A percentile compares a stretch with the other conserved stretches of the same genome.
These are phyloP conservation scores for Ascochyta viciae-villosae DNA, from an alignment of 2,329 filamentous ascomycete genomes.

Conservation along the genomic window DNA sequence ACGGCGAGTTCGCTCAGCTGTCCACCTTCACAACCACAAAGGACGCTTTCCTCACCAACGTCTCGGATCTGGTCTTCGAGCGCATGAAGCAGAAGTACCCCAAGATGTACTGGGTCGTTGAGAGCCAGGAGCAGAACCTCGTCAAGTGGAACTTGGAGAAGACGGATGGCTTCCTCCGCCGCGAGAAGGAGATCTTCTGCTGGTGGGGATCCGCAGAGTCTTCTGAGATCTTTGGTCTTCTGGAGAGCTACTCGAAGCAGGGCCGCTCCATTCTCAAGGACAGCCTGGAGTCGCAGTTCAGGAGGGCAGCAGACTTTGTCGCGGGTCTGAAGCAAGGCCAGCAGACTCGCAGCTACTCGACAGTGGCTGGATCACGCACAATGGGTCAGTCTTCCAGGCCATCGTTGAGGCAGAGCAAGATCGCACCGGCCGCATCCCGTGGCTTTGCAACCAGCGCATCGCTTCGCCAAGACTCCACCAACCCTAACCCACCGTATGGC, in stretches of 20 bases:
- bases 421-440: slow-evolving; percentile 51
- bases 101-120: slow-evolving; percentile 94
- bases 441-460: slow-evolving; percentile 63
- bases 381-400: slow-evolving; percentile 37
- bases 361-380: slow-evolving; percentile 48
- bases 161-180: slow-evolving; percentile 87
- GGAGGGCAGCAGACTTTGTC: slow-evolving; percentile 76
- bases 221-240: slow-evolving; percentile 81
- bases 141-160: slow-evolving; percentile 96
- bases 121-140: slow-evolving; percentile 93
- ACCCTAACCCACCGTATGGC: slow-evolving; percentile 89
- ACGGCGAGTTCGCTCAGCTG: slow-evolving; percentile 76
- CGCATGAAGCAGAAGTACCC: slow-evolving; percentile 93
- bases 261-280: slow-evolving; percentile 88
- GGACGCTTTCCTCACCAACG: slow-evolving; percentile 90
- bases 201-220: slow-evolving; percentile 90
- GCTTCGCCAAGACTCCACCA: slow-evolving; percentile 62
- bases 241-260: slow-evolving; percentile 83
- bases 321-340: slow-evolving; percentile 66
- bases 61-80: slow-evolving; percentile 93
- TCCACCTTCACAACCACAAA: slow-evolving; percentile 94
- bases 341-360: slow-evolving; percentile 72
- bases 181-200: slow-evolving; percentile 89
- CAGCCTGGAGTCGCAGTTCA: slow-evolving; percentile 85
- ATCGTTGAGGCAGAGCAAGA: slow-evolving; percentile 26